Conservation (phyloP, 164 flowering plant species). For the Santalum album region DNA sequence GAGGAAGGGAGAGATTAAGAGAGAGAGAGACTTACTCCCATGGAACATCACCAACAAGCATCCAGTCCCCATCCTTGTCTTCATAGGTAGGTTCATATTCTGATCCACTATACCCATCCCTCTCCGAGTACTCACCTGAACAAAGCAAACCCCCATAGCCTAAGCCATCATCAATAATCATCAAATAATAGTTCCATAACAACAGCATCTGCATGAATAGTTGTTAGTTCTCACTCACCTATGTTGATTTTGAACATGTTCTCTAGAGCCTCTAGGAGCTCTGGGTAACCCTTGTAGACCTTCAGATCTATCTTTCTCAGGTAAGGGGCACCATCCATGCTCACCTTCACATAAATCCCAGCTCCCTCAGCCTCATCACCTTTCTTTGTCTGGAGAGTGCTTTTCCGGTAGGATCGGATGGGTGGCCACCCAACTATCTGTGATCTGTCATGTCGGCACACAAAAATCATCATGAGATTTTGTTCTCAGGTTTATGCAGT, state of each 20-base stretch:
- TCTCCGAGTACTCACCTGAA: slow-evolving; percentile 47
- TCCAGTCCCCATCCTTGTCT: slow-evolving; percentile 93
- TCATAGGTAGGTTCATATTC: slow-evolving; percentile 77
- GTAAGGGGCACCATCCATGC: slow-evolving; percentile 94
- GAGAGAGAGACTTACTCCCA: slow-evolving; percentile 69
- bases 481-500: slow-evolving; percentile 13
- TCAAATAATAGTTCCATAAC: neutral
- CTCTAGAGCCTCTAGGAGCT: slow-evolving; percentile 60
- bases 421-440: slow-evolving; percentile 93
- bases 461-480: slow-evolving; percentile 5
- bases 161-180: too few species aligned
- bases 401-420: slow-evolving; percentile 58
- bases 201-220: neutral
- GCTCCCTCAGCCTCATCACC: slow-evolving; percentile 29
- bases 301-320: slow-evolving; percentile 75
- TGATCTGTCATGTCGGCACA: too few species aligned
- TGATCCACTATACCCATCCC: slow-evolving; percentile 66
- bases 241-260: slow-evolving; percentile 69
- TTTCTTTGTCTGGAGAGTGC: slow-evolving; percentile 39
- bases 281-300: slow-evolving; percentile 44
- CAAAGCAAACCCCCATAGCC: slow-evolving; percentile 35
- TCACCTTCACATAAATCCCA: slow-evolving; percentile 70
- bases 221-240: slow-evolving; percentile 36
- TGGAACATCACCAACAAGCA: slow-evolving; percentile 95
- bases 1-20: slow-evolving; percentile 1